phyloP scores from a whole-genome alignment of 768 basidiomycete species.

The Podaxis pistillaris region DNA sequence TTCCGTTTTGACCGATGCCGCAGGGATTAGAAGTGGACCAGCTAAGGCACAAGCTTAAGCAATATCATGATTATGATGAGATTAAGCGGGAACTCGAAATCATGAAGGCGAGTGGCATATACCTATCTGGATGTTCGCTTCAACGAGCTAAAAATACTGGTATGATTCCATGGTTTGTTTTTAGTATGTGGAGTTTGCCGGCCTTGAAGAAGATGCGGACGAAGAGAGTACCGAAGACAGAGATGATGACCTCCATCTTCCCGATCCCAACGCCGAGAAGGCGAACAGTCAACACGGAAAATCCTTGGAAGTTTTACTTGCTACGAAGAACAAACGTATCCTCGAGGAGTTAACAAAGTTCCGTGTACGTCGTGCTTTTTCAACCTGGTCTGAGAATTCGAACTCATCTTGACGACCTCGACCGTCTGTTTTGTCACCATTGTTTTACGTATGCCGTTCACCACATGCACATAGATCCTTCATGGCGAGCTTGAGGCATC shows the following conservation, averaged over 20 bases:
- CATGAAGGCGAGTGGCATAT: conserved; percentile 71
- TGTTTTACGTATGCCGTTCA: background rate
- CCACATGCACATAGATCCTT: conserved; percentile 55
- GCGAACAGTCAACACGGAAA: conserved; percentile 72
- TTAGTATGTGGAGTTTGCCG: conserved; percentile 95
- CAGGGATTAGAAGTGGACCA: conserved; percentile 66
- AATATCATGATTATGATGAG: conserved; percentile 89
- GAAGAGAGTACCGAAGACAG: conserved; percentile 45
- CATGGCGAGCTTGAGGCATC: conserved; percentile 79
- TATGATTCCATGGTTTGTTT: background rate
- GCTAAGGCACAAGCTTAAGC: conserved; percentile 66
- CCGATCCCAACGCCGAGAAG: conserved; percentile 88
- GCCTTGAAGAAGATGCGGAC: conserved; percentile 78
- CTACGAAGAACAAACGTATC: conserved; percentile 90
- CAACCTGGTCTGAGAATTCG: background rate
- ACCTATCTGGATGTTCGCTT: background rate
- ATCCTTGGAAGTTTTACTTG: conserved; percentile 87
- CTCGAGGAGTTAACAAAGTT: conserved; percentile 92
- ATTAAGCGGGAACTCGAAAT: conserved; percentile 97
- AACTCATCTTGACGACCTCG: conserved; percentile 1
- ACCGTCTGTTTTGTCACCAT: background rate
- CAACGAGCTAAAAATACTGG: background rate
- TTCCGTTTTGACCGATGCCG: conserved; percentile 2
- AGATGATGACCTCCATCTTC: conserved; percentile 63
- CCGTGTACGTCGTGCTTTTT: conserved; percentile 49